Evolutionary conservation across 2,329 filamentous ascomycete genomes (phyloP).

Genomic region (Microsporum canis): DNA sequence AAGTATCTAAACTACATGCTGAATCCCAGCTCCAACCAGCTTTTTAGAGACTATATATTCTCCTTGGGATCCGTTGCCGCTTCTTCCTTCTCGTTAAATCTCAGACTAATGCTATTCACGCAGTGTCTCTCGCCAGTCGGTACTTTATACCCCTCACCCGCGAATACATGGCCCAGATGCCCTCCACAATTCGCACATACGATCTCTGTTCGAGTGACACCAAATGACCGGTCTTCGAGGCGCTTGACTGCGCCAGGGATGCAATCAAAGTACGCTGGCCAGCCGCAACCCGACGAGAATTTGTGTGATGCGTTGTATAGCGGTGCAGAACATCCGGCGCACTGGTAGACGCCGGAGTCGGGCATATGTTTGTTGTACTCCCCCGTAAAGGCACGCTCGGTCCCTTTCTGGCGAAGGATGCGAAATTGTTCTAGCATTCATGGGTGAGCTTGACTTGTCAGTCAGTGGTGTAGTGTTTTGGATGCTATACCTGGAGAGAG

Average conservation of each 20-base stretch:
- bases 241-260: constrained; percentile 81
- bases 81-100: constrained; percentile 59
- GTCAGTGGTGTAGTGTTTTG: not conserved
- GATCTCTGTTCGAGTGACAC: constrained; percentile 85
- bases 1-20: not conserved
- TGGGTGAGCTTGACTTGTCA: not conserved
- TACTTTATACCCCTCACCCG: constrained; percentile 70
- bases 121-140: constrained; percentile 95
- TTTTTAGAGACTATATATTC: not conserved
- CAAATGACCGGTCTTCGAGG: constrained; percentile 63
- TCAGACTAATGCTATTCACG: constrained; percentile 86
- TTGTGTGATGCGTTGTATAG: constrained; percentile 91
- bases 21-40: not conserved
- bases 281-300: constrained; percentile 92
- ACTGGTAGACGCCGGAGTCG: constrained; percentile 66
- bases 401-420: constrained; percentile 82
- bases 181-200: constrained; percentile 91
- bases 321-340: constrained; percentile 73
- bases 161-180: constrained; percentile 82
- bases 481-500: constrained; percentile 51
- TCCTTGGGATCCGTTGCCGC: constrained; percentile 7
- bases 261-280: constrained; percentile 96
- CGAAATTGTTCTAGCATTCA: constrained; percentile 78
- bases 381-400: constrained; percentile 68
- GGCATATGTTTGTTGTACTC: constrained; percentile 81